A percentile compares a stretch with the other conserved stretches of the same genome.
phyloP scores from a whole-genome alignment of 2,329 filamentous ascomycete species.

The Fonsecaea pedrosoi region DNA sequence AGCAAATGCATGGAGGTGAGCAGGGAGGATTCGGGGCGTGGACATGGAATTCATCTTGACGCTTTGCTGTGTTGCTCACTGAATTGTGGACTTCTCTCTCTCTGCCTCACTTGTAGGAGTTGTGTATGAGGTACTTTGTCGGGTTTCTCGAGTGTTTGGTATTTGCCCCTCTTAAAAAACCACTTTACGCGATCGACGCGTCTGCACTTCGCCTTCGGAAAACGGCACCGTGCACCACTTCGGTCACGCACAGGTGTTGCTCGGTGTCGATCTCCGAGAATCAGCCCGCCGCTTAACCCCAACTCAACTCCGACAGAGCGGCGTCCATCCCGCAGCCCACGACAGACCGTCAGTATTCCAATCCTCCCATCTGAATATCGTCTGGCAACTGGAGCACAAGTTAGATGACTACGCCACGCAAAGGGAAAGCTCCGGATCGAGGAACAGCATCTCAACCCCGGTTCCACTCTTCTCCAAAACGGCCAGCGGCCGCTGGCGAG shows the following conservation, averaged over 20 bases:
- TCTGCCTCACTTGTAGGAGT: background rate
- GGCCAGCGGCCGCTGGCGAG: constrained; percentile 25
- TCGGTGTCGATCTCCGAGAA: background rate
- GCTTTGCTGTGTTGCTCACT: background rate
- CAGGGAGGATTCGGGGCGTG: constrained; percentile 81
- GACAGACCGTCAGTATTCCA: constrained; percentile 26
- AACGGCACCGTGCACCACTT: constrained; percentile 1
- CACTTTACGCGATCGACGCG: constrained; percentile 7
- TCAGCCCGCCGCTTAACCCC: background rate
- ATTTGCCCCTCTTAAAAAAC: background rate
- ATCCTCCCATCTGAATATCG: constrained; percentile 14
- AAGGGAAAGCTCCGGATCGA: constrained; percentile 34
- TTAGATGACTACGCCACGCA: constrained; percentile 39
- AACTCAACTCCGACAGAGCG: constrained; percentile 1
- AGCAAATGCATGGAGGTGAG: constrained; percentile 78
- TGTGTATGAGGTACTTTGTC: too few species aligned
- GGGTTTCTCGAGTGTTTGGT: background rate
- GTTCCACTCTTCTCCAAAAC: constrained; percentile 19
- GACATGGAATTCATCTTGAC: constrained; percentile 58
- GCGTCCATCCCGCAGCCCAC: constrained; percentile 12
- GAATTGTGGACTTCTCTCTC: background rate
- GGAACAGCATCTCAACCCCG: constrained; percentile 26
- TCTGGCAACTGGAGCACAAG: constrained; percentile 7
- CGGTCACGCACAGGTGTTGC: background rate
- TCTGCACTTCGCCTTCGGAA: constrained; percentile 5